Percentiles rank a stretch among this genome's conserved stretches.
Conservation (phyloP, 768 basidiomycete genomes). For the Tricholoma furcatifolium region DNA sequence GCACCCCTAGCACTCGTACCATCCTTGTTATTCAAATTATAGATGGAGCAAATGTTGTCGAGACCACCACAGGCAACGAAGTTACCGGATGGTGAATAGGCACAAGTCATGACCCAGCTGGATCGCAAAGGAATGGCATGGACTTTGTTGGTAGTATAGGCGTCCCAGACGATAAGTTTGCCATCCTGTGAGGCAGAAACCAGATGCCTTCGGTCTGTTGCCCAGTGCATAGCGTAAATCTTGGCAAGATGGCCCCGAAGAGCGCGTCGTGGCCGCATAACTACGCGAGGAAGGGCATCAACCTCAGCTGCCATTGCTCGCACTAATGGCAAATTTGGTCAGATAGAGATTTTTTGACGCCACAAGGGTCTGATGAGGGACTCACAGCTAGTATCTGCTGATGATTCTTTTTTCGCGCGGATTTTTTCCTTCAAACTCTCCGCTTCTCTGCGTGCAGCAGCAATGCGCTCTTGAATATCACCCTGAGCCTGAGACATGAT, state of each 20-base stretch:
- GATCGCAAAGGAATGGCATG: conserved; percentile 98
- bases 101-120: conserved; percentile 99
- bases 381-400: conserved; percentile 96
- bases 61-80: conserved; percentile 98
- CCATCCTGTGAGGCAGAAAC: conserved; percentile 99
- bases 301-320: conserved; percentile 99
- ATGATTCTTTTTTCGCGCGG: conserved; percentile 91
- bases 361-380: conserved; percentile 19
- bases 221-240: conserved; percentile 99
- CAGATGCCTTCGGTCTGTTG: conserved; percentile 93
- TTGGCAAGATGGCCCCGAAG: conserved; percentile 98
- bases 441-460: conserved; percentile 94
- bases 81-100: conserved; percentile 95
- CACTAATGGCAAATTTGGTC: conserved; percentile 48
- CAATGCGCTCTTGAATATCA: conserved; percentile 91
- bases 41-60: conserved; percentile 99
- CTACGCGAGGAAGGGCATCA: conserved; percentile 91
- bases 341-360: conserved; percentile 10
- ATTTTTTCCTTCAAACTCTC: conserved; percentile 99
- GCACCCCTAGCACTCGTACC: conserved; percentile 84
- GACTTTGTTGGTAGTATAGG: conserved; percentile 99
- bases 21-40: conserved; percentile 85
- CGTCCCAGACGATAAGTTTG: conserved; percentile 99
- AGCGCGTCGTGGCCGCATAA: conserved; percentile 94
- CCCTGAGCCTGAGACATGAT: conserved; percentile 78